Evolutionary conservation across 228 moss, liverwort and hornwort genomes (phyloP).

Genomic region (Sphagnum magellanicum): DNA sequence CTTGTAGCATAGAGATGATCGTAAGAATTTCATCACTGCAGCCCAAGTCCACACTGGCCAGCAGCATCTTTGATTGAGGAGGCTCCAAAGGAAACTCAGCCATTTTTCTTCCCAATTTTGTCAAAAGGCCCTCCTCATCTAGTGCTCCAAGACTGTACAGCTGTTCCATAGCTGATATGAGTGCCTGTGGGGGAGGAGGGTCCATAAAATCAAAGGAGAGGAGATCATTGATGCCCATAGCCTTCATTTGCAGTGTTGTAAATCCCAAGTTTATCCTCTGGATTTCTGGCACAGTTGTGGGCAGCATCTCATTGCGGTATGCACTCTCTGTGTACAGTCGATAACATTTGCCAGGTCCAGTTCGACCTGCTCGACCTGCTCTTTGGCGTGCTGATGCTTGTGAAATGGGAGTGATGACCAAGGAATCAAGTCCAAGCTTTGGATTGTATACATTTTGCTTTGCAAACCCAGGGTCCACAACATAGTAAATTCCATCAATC

Average conservation of each 20-base stretch:
- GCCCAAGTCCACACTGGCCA: constrained; percentile 7
- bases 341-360: constrained; percentile 9
- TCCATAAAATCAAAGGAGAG: constrained; percentile 12
- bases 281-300: constrained; percentile 9
- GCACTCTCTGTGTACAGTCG: constrained; percentile 7
- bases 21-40: constrained; percentile 16
- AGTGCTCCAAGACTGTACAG: constrained; percentile 9
- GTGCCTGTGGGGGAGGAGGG: constrained; percentile 9
- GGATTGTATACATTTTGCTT: constrained; percentile 14
- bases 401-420: constrained; percentile 10
- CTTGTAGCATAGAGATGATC: constrained; percentile 12
- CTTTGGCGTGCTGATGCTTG: constrained; percentile 8
- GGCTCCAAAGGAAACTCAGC: constrained; percentile 11
- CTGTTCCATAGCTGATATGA: constrained; percentile 9
- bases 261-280: constrained; percentile 7
- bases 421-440: constrained; percentile 11
- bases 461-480: constrained; percentile 14
- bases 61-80: constrained; percentile 8
- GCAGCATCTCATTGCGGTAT: constrained; percentile 9
- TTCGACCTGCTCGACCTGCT: constrained; percentile 2
- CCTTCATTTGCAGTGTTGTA: constrained; percentile 6
- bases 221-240: constrained; percentile 11
- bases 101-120: constrained; percentile 10
- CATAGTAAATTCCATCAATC: constrained; percentile 9
- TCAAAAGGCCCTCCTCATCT: constrained; percentile 7